Conservation (phyloP, 139 green algal genomes). For the Chlorella sp. region DNA sequence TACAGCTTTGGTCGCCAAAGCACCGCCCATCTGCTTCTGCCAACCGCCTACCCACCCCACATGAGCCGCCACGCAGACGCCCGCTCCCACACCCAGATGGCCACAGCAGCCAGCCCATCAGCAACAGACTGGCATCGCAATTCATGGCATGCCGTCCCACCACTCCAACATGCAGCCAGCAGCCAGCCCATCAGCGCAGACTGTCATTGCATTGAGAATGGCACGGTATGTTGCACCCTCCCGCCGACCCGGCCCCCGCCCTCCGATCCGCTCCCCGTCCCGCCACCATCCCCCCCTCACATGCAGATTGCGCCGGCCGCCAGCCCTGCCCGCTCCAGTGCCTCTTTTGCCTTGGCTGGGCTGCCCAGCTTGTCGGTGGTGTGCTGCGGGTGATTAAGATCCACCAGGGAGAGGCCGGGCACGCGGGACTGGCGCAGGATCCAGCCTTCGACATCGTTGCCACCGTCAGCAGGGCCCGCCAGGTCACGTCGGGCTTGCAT, state of each 20-base stretch:
- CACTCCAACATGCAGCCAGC: too few species aligned
- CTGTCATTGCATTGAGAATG: too few species aligned
- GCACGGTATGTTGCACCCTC: not conserved
- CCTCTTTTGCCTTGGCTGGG: conserved; percentile 24
- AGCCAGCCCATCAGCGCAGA: too few species aligned
- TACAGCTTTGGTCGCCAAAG: too few species aligned
- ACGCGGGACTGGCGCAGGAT: conserved; percentile 57
- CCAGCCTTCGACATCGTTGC: conserved; percentile 49
- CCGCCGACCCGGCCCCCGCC: not conserved
- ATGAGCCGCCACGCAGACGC: too few species aligned
- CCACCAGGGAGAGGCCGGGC: conserved; percentile 53
- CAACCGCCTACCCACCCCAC: too few species aligned
- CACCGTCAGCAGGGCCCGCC: not conserved
- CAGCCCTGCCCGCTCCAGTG: conserved; percentile 46
- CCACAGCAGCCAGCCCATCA: too few species aligned
- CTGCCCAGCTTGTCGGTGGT: not conserved
- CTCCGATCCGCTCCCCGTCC: too few species aligned
- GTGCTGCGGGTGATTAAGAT: conserved; percentile 74
- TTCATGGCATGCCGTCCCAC: too few species aligned
- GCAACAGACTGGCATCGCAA: too few species aligned
- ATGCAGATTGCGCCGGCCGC: conserved; percentile 47
- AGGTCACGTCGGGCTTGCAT: conserved; percentile 69
- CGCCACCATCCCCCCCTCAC: not conserved
- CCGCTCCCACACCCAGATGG: too few species aligned
- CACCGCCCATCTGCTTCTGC: too few species aligned